These are phyloP conservation scores for Carallia pectinifolia DNA, from an alignment of 345 rosid genomes.

Conservation along the genomic window DNA sequence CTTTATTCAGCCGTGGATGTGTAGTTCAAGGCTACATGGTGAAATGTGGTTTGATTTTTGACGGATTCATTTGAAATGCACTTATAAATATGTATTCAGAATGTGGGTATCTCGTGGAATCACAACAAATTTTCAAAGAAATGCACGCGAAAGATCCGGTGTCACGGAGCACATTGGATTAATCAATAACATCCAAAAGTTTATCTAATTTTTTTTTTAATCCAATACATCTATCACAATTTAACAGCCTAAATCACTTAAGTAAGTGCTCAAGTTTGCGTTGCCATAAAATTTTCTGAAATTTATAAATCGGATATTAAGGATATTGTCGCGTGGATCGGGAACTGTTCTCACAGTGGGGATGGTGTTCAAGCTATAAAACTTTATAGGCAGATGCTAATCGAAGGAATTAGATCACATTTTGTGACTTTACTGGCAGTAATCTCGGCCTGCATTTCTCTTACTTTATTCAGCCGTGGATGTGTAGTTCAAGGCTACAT, in stretches of 20 bases:
- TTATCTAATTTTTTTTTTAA: too few species aligned
- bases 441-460: conserved; percentile 43
- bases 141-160: conserved; percentile 42
- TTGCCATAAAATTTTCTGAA: too few species aligned
- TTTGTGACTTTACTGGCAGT: conserved; percentile 49
- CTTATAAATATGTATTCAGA: conserved; percentile 58
- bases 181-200: conserved; percentile 23
- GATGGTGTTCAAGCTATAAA: conserved; percentile 38
- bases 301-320: conserved; percentile 26
- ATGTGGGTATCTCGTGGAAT: conserved; percentile 44
- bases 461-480: conserved; percentile 33
- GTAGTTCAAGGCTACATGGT: conserved; percentile 41
- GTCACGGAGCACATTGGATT: conserved; percentile 48
- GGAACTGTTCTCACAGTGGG: conserved; percentile 38
- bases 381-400: conserved; percentile 43
- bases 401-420: conserved; percentile 43
- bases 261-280: too few species aligned
- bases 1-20: conserved; percentile 32
- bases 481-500: conserved; percentile 40
- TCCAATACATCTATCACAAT: too few species aligned
- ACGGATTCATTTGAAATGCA: conserved; percentile 42
- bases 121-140: conserved; percentile 42
- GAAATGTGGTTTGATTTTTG: conserved; percentile 46
- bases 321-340: conserved; percentile 58
- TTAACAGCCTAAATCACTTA: too few species aligned